Evolutionary conservation across 345 rosid genomes (phyloP).

Genomic region (Brassica carinata): DNA sequence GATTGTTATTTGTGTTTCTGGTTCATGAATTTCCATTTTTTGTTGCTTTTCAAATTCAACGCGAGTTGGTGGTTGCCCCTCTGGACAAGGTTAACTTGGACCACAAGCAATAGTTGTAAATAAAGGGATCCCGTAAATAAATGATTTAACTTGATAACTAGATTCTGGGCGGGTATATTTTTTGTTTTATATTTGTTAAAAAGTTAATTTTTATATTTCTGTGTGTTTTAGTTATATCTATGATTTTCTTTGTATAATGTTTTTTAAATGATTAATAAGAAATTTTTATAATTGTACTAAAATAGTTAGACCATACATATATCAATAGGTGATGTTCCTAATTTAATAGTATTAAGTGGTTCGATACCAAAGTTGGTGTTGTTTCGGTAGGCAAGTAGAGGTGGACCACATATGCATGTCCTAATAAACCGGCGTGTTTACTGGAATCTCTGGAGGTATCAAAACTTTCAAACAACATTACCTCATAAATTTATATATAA

Average conservation of each 20-base stretch:
- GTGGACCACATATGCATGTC: neutral
- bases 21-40: neutral
- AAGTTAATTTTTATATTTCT: too few relatives aligned
- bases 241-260: too few relatives aligned
- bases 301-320: too few relatives aligned
- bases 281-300: too few relatives aligned
- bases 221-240: too few relatives aligned
- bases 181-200: too few relatives aligned
- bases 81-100: neutral
- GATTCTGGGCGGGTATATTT: too few relatives aligned
- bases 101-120: neutral
- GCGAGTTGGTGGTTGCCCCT: neutral
- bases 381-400: conserved; percentile 4
- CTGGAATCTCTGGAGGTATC: conserved; percentile 21
- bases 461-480: too few relatives aligned
- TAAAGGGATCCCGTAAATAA: neutral
- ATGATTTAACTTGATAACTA: neutral
- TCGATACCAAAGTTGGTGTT: conserved; percentile 17
- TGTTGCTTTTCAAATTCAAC: neutral
- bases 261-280: too few relatives aligned
- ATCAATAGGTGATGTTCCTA: too few relatives aligned
- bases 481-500: too few relatives aligned
- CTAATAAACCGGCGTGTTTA: conserved; percentile 27
- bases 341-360: neutral
- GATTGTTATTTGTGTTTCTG: neutral